A percentile compares a stretch with the other conserved stretches of the same genome.
Conservation (phyloP, 129 eudicot species). For the Flaveria robusta region DNA sequence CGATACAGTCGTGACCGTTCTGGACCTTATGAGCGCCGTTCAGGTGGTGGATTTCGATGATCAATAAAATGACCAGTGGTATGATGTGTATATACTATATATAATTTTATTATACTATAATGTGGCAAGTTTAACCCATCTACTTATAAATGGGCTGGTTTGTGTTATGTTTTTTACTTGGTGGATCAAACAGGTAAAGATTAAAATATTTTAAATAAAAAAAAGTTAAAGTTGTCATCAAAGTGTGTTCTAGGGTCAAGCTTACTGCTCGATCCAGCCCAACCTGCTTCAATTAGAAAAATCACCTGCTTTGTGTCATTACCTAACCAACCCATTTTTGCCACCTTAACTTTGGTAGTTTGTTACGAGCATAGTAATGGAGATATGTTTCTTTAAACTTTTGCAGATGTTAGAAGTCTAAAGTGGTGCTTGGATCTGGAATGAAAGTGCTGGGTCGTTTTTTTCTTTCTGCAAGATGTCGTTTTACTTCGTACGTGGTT, state of each 20-base stretch:
- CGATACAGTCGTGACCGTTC: slow-evolving; percentile 85
- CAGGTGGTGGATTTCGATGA: slow-evolving; percentile 49
- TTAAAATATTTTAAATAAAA: not conserved
- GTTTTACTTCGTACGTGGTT: slow-evolving; percentile 44
- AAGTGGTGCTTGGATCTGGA: slow-evolving; percentile 13
- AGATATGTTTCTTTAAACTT: not conserved
- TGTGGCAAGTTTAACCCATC: no score
- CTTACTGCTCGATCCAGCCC: no score
- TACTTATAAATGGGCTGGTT: not conserved
- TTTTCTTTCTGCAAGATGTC: slow-evolving; percentile 41
- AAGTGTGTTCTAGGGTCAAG: no score
- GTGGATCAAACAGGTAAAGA: not conserved
- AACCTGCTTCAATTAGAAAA: no score
- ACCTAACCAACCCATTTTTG: not conserved
- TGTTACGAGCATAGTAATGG: slow-evolving; percentile 17
- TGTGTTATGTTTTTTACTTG: not conserved
- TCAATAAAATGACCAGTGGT: slow-evolving; percentile 34
- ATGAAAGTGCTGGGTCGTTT: slow-evolving; percentile 23
- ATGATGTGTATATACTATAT: not conserved
- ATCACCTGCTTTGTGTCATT: not conserved
- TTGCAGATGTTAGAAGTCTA: not conserved
- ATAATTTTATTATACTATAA: not conserved
- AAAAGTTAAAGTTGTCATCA: not conserved
- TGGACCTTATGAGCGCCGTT: slow-evolving; percentile 94
- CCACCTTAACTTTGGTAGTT: not conserved